Conservation (phyloP, 225 moss, liverwort and hornwort genomes). For the Ulota crispa region DNA sequence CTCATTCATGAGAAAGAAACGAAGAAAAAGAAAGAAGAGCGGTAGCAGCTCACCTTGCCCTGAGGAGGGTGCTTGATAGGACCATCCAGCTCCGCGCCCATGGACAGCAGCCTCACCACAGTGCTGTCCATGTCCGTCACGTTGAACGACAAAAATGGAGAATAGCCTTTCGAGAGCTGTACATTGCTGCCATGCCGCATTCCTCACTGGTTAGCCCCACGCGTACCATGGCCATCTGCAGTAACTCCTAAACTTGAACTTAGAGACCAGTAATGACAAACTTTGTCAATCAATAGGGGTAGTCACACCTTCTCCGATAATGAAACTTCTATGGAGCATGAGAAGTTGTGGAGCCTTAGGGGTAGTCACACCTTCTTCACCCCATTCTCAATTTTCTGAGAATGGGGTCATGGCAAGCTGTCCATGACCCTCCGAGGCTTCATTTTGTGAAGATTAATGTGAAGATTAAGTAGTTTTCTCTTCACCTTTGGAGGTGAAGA, state of each 20-base stretch:
- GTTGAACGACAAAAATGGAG: slow-evolving; percentile 81
- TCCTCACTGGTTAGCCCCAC: slow-evolving; percentile 4
- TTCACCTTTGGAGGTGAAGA: too few species aligned
- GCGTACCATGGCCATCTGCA: not conserved
- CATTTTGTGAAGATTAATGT: too few species aligned
- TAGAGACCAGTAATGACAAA: not conserved
- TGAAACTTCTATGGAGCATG: too few species aligned
- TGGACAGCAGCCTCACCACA: slow-evolving; percentile 69
- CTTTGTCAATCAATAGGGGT: not conserved
- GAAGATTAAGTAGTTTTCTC: too few species aligned
- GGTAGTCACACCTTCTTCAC: too few species aligned
- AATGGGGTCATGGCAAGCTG: too few species aligned
- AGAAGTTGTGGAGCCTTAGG: too few species aligned
- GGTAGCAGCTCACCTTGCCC: slow-evolving; percentile 59
- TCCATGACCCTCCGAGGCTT: too few species aligned
- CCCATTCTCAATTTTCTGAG: too few species aligned
- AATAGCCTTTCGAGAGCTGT: slow-evolving; percentile 45
- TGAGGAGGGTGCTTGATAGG: slow-evolving; percentile 73
- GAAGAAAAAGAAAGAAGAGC: not conserved
- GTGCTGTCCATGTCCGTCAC: slow-evolving; percentile 78
- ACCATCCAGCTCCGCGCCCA: slow-evolving; percentile 90
- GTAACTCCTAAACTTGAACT: not conserved
- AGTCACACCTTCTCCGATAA: too few species aligned
- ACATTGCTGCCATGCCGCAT: slow-evolving; percentile 27
- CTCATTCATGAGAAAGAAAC: not conserved